Evolutionary conservation across 805 yeast species (phyloP).

Genomic region (Saccharomycopsis fermentans): DNA sequence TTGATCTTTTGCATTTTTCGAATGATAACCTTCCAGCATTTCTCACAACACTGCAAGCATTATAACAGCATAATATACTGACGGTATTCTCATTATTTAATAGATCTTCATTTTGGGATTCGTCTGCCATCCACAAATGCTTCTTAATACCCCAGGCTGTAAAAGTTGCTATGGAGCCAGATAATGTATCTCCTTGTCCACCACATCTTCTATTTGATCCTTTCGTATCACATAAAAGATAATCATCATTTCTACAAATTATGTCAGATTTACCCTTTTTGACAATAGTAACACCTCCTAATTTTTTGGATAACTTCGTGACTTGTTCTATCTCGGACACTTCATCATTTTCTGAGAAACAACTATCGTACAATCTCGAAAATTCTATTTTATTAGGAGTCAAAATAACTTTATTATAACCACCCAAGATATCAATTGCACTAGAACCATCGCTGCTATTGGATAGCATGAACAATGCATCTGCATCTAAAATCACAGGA

Average conservation of each 20-base stretch:
- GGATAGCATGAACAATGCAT: conserved; percentile 63
- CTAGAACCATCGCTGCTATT: conserved; percentile 32
- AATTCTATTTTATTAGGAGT: conserved; percentile 92
- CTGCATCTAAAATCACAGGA: conserved; percentile 86
- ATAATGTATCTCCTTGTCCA: conserved; percentile 92
- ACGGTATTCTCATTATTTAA: conserved; percentile 22
- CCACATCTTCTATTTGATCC: conserved; percentile 84
- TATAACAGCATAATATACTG: conserved; percentile 51
- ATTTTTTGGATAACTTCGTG: conserved; percentile 32
- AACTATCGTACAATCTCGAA: conserved; percentile 42
- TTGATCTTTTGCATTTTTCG: conserved; percentile 53
- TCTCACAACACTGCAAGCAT: conserved; percentile 62
- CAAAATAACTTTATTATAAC: conserved; percentile 51
- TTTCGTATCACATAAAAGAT: conserved; percentile 33
- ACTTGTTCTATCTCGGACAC: conserved; percentile 18
- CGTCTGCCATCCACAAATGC: conserved; percentile 45
- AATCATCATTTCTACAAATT: conserved; percentile 41
- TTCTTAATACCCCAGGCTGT: conserved; percentile 62
- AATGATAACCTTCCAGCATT: conserved; percentile 58
- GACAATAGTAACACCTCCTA: conserved; percentile 53
- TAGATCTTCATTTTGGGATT: conserved; percentile 18
- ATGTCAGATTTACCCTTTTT: conserved; percentile 65
- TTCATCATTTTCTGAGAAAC: conserved; percentile 16
- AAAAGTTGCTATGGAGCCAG: conserved; percentile 78
- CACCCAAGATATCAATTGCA: conserved; percentile 33